These are phyloP conservation scores for Aotearoamyces nothofagi DNA, from an alignment of 2,329 filamentous ascomycete genomes.

Conservation along the genomic window DNA sequence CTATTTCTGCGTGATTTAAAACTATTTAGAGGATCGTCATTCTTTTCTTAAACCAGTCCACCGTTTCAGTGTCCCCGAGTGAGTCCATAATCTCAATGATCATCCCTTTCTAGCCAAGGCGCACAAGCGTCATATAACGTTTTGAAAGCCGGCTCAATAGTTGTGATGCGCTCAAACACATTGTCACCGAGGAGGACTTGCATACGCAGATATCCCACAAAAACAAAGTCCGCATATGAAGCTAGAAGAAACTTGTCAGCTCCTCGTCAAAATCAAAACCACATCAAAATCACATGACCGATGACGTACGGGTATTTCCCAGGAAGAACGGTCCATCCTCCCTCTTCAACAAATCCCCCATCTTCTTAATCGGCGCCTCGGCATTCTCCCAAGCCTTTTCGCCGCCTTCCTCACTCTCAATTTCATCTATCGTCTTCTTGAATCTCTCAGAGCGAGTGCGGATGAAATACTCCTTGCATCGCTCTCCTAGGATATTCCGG, in stretches of 20 bases:
- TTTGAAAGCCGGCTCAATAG: slow-evolving; percentile 11
- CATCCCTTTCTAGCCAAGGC: slow-evolving; percentile 13
- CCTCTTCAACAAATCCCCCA: slow-evolving; percentile 22
- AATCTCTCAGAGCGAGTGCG: slow-evolving; percentile 30
- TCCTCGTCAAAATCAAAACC: background rate
- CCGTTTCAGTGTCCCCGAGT: too few species aligned
- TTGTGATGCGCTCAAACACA: slow-evolving; percentile 23
- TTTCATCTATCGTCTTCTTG: slow-evolving; percentile 37
- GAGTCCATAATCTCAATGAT: slow-evolving; percentile 11
- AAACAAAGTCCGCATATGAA: slow-evolving; percentile 42
- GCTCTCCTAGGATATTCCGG: slow-evolving; percentile 31
- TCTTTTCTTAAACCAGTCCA: too few species aligned
- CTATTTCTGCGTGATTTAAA: too few species aligned
- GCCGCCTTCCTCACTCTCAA: slow-evolving; percentile 30
- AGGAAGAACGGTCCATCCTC: slow-evolving; percentile 43
- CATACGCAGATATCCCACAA: slow-evolving; percentile 27
- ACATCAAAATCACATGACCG: background rate
- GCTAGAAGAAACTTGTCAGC: slow-evolving; percentile 11
- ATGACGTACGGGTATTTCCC: slow-evolving; percentile 27
- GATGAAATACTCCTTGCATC: slow-evolving; percentile 38
- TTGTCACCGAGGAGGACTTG: slow-evolving; percentile 26
- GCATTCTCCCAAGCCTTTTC: slow-evolving; percentile 33
- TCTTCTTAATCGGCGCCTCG: slow-evolving; percentile 29
- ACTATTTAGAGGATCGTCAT: too few species aligned
- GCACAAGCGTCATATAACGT: slow-evolving; percentile 9